Percentiles rank a stretch among this genome's conserved stretches.
Evolutionary conservation across 257 asterid genomes (phyloP).

Genomic region (Solanum chmielewskii): DNA sequence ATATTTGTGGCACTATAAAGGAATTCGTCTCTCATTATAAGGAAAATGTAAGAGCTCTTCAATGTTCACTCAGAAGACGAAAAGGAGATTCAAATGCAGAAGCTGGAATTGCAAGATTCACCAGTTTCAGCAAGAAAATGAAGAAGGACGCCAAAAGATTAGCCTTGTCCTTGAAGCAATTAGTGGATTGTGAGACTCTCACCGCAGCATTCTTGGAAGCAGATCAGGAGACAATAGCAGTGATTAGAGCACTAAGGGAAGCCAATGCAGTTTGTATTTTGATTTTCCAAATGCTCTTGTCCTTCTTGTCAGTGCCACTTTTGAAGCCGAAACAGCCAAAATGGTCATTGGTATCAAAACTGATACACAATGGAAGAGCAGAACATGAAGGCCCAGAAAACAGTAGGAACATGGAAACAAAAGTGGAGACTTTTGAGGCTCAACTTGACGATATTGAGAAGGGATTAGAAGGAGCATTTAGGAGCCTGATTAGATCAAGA

Average conservation of each 20-base stretch:
- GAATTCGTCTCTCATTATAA: slow-evolving; percentile 5
- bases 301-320: slow-evolving; percentile 12
- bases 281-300: slow-evolving; percentile 5
- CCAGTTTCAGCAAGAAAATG: slow-evolving; percentile 9
- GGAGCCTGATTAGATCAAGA: slow-evolving; percentile 1
- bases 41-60: slow-evolving; percentile 13
- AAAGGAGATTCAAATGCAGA: slow-evolving; percentile 8
- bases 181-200: slow-evolving; percentile 4
- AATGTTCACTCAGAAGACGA: slow-evolving; percentile 15
- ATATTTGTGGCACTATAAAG: slow-evolving; percentile 5
- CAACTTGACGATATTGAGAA: not conserved
- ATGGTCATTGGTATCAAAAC: slow-evolving; percentile 24
- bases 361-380: slow-evolving; percentile 4
- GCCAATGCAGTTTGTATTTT: slow-evolving; percentile 6
- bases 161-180: not conserved
- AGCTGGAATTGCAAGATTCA: not conserved
- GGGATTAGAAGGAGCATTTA: not conserved
- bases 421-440: slow-evolving; percentile 10
- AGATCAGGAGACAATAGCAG: slow-evolving; percentile 12
- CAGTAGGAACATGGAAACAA: not conserved
- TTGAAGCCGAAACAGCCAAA: slow-evolving; percentile 9
- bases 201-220: slow-evolving; percentile 5
- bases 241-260: slow-evolving; percentile 17
- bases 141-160: slow-evolving; percentile 6
- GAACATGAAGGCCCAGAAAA: slow-evolving; percentile 6